Conservation (phyloP, 352 stramenopile species). For the Achlya hypogyna region DNA sequence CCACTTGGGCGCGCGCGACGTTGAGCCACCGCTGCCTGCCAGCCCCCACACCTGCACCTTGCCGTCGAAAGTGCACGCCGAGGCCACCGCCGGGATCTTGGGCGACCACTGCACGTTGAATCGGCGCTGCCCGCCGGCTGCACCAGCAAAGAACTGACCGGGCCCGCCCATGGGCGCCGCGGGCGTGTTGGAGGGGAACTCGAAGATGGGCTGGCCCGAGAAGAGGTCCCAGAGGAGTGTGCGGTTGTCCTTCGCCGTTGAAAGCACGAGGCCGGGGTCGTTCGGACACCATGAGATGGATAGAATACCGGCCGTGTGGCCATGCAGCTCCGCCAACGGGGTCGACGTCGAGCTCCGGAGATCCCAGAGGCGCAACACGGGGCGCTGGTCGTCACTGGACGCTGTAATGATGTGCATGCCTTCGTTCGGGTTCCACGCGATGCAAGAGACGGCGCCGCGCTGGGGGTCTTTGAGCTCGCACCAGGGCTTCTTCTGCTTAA, state of each 20-base stretch:
- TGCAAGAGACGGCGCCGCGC: conserved; percentile 82
- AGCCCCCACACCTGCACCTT: conserved; percentile 92
- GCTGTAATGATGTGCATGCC: conserved; percentile 96
- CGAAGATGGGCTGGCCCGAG: conserved; percentile 87
- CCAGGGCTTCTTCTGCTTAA: conserved; percentile 97
- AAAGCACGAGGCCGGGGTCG: conserved; percentile 88
- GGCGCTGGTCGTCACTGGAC: conserved; percentile 91
- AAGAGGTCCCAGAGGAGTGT: conserved; percentile 98
- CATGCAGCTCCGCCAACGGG: conserved; percentile 91
- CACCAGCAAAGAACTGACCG: conserved; percentile 65
- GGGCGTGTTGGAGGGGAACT: conserved; percentile 80
- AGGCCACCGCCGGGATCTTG: conserved; percentile 89
- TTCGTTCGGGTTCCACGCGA: conserved; percentile 97
- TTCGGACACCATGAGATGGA: conserved; percentile 96
- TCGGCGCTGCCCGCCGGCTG: conserved; percentile 65
- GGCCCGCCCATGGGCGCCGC: conserved; percentile 60
- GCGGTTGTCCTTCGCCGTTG: conserved; percentile 96
- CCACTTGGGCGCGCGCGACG: conserved; percentile 91
- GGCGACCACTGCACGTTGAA: conserved; percentile 96
- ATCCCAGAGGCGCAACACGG: conserved; percentile 97
- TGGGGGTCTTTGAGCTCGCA: conserved; percentile 91
- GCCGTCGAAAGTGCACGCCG: conserved; percentile 95
- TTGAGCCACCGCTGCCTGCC: conserved; percentile 62
- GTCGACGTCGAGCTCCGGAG: conserved; percentile 96
- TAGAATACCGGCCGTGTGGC: conserved; percentile 93